Conservation (phyloP, 2,329 filamentous ascomycete genomes). For the Immersiporthe knoxdaviesiana region DNA sequence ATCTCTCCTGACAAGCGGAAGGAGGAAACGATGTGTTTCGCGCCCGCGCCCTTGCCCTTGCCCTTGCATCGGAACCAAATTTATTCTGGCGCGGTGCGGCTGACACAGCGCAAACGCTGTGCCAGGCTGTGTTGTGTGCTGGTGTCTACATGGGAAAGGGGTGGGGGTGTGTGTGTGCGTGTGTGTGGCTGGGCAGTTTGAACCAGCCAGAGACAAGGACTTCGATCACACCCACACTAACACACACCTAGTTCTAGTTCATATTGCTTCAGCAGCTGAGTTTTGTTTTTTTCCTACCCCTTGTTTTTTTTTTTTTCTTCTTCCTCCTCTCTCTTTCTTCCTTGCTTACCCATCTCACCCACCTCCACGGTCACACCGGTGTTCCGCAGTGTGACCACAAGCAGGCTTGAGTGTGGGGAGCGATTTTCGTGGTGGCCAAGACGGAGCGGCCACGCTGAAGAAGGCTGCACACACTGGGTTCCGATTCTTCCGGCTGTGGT, state of each 20-base stretch:
- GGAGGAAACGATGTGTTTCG: not conserved
- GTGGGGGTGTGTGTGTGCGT: not conserved
- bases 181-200: not conserved
- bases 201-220: not conserved
- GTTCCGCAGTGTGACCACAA: not conserved
- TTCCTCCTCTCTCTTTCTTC: no score
- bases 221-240: not conserved
- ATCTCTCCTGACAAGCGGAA: not conserved
- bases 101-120: constrained; percentile 8
- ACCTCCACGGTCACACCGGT: not conserved
- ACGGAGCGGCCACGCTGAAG: not conserved
- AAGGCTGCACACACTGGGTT: not conserved
- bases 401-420: not conserved
- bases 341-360: not conserved
- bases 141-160: no score
- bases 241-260: no score
- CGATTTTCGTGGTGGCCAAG: not conserved
- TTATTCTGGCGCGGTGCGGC: constrained; percentile 10
- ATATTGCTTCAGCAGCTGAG: no score
- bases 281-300: no score
- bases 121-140: not conserved
- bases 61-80: constrained; percentile 10
- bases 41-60: not conserved
- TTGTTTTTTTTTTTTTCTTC: no score
- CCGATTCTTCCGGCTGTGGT: not conserved